phyloP scores from a whole-genome alignment of 495 filamentous ascomycete species.

The Cenococcum geophilum region DNA sequence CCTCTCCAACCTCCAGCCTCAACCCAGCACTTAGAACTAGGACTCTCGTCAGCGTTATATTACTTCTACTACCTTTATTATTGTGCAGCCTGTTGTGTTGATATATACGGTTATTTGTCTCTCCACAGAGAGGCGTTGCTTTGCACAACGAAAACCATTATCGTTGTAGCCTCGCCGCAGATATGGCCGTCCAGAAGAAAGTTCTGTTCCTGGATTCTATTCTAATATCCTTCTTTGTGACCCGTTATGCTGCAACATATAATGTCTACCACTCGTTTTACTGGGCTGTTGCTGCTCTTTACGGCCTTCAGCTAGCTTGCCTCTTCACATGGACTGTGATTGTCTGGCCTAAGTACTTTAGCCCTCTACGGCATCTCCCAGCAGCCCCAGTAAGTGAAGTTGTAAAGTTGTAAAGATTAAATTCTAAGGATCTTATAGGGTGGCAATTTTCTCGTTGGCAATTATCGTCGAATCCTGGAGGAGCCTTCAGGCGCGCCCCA shows the following conservation, averaged over 20 bases:
- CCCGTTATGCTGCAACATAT: constrained; percentile 12
- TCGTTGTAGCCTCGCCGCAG: no score
- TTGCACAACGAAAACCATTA: no score
- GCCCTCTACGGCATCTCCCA: constrained; percentile 44
- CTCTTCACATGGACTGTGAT: constrained; percentile 27
- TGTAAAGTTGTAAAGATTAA: background rate
- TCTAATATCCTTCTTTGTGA: constrained; percentile 13
- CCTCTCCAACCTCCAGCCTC: no score
- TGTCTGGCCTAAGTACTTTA: constrained; percentile 63
- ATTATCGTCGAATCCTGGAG: constrained; percentile 50
- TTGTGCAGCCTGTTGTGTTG: no score
- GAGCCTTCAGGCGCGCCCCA: constrained; percentile 56
- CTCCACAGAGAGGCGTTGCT: no score
- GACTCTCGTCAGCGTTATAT: no score
- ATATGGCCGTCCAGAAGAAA: constrained; percentile 13
- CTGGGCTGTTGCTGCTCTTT: constrained; percentile 19
- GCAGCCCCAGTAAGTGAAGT: constrained; percentile 38
- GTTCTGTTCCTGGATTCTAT: constrained; percentile 14
- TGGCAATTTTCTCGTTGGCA: constrained; percentile 47
- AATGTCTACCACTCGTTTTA: constrained; percentile 6
- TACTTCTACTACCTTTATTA: no score
- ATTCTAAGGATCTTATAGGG: constrained; percentile 31
- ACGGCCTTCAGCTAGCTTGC: constrained; percentile 1
- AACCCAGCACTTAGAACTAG: no score
- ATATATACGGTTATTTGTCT: no score